Base-by-base conservation (phyloP, 2,329 filamentous ascomycete genomes). In the Simplicillium aogashimaense region DNA sequence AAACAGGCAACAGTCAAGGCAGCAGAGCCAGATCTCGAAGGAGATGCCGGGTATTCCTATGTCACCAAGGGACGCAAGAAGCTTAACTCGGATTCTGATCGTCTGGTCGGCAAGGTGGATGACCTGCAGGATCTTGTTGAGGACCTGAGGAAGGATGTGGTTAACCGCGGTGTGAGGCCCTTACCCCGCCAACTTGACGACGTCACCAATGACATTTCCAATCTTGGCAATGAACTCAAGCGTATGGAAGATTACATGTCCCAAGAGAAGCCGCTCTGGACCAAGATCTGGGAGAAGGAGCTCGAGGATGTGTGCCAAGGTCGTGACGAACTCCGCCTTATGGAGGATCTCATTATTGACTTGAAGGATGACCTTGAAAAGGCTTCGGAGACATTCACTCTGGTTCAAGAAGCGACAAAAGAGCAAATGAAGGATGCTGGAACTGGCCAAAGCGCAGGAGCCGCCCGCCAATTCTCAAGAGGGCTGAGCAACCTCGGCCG, bases 281-380 rank as follows among this genome's bases (percentile, higher is more conserved):
- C 88, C 40, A 95, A 95, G 76, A 94, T 97, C 48, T 98, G 92
- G 92, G 90, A 97, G 74, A 89, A 94, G 64, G 89, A 97, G 60
- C 70, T 98, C 35, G 87, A 97, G 60, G 82, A 90, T 39, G 90
- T 98, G 3, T 97, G 92, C 64, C 88, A 94, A 58, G 92, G 95
- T 55, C 81, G 89, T 49, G 90, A 97, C 56, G 81, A 95, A 61
- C 76, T 98, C 50, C 92, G 88, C 37, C 84, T 97, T 71, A 90
- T 95, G 69, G 92, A 98, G 66, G 92, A 97, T 52, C 76, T 98
- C 46, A 83, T 90, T 48, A 79, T 89, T 35, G 92, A 98, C 66
- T 66, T 98, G 47, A 81, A 92, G 54, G 89, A 95, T 55, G 92
- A 98, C 65, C 70, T 98, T 36, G 89, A 97, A 58, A 95, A 97